Percentiles rank a stretch among this genome's conserved stretches.
Conservation (phyloP, 495 filamentous ascomycete species). For the Tuber aestivum region DNA sequence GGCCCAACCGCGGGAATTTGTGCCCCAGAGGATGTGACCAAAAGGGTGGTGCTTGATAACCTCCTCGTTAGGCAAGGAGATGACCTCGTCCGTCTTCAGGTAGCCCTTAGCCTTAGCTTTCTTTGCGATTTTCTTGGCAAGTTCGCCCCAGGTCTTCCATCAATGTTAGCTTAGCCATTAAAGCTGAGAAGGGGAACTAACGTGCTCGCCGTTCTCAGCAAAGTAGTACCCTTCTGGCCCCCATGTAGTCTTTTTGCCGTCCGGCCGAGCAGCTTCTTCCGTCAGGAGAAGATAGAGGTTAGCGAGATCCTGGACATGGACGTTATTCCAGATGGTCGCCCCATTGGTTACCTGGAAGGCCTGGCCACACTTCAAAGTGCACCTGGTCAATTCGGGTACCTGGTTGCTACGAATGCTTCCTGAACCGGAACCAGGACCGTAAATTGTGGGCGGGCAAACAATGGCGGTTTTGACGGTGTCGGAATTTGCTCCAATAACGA, state of each 20-base stretch:
- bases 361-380: slow-evolving; percentile 56
- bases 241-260: slow-evolving; percentile 63
- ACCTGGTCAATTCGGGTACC: slow-evolving; percentile 53
- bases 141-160: slow-evolving; percentile 55
- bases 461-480: slow-evolving; percentile 55
- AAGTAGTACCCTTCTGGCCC: slow-evolving; percentile 69
- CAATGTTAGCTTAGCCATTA: slow-evolving; percentile 7
- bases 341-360: slow-evolving; percentile 61
- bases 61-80: slow-evolving; percentile 23
- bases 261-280: slow-evolving; percentile 55
- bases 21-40: slow-evolving; percentile 31
- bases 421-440: slow-evolving; percentile 65
- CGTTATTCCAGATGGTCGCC: slow-evolving; percentile 63
- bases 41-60: slow-evolving; percentile 21
- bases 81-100: slow-evolving; percentile 54
- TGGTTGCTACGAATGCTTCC: slow-evolving; percentile 63
- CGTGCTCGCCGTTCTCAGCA: slow-evolving; percentile 61
- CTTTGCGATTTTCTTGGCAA: slow-evolving; percentile 56
- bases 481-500: slow-evolving; percentile 50
- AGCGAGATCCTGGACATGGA: slow-evolving; percentile 68
- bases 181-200: slow-evolving; percentile 26
- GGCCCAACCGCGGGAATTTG: slow-evolving; percentile 32
- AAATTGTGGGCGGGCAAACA: slow-evolving; percentile 73
- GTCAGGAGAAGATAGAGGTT: slow-evolving; percentile 60
- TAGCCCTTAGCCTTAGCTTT: slow-evolving; percentile 60